Evolutionary conservation across 2,329 filamentous ascomycete genomes (phyloP).

Genomic region (Aureobasidium lini): DNA sequence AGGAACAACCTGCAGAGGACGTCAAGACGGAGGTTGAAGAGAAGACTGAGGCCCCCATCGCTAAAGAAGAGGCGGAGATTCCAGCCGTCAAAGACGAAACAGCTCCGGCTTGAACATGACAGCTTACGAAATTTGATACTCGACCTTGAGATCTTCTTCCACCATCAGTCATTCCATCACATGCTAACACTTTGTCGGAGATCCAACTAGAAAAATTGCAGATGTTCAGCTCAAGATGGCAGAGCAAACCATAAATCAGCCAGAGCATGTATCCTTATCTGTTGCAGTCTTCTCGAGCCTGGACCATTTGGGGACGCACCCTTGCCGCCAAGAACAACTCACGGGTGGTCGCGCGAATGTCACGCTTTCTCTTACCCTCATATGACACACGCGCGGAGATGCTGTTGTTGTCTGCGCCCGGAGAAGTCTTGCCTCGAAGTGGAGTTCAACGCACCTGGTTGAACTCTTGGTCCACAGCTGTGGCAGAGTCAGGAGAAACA

Average conservation of each 20-base stretch:
- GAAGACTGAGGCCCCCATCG: slow-evolving; percentile 3
- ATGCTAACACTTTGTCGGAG: neutral
- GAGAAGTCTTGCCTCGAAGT: neutral
- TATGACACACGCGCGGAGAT: neutral
- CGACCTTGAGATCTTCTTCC: neutral
- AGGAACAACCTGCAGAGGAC: slow-evolving; percentile 18
- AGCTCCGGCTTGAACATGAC: neutral
- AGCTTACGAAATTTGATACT: neutral
- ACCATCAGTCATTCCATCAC: neutral
- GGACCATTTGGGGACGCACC: neutral
- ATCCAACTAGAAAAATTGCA: neutral
- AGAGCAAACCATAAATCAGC: neutral
- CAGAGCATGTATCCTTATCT: neutral
- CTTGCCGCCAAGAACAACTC: neutral
- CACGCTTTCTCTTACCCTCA: neutral
- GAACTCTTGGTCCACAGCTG: neutral
- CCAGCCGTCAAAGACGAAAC: neutral
- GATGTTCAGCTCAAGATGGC: neutral
- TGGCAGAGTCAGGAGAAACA: neutral
- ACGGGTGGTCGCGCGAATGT: neutral
- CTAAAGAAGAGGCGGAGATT: slow-evolving; percentile 7
- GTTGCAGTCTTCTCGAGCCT: neutral
- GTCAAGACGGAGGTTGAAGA: slow-evolving; percentile 17
- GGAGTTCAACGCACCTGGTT: neutral
- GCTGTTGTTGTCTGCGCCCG: neutral